Evolutionary conservation across 2,329 filamentous ascomycete species (phyloP).

Genomic region (Colletotrichum liriopes): DNA sequence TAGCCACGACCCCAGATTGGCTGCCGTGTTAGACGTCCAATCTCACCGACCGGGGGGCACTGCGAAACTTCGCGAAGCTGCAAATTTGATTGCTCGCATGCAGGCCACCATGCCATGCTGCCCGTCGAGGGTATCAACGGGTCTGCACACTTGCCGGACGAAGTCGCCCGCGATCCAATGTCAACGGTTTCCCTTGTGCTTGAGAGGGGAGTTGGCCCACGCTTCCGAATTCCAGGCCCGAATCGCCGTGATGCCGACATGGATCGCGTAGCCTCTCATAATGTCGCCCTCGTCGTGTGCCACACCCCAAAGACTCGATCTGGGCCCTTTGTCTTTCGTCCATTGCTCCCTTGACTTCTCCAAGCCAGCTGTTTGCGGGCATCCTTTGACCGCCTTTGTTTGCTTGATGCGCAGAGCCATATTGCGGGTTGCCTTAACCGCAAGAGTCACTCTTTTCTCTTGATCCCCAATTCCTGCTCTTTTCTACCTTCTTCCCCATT

Average conservation of each 20-base stretch:
- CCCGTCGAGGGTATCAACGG: background rate
- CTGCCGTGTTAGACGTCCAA: background rate
- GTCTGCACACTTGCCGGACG: background rate
- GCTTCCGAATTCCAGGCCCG: conserved; percentile 7
- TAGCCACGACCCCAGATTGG: background rate
- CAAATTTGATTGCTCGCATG: conserved; percentile 1
- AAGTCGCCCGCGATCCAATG: background rate
- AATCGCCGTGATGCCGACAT: conserved; percentile 6
- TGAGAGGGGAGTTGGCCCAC: background rate
- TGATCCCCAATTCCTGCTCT: background rate
- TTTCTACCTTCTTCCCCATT: background rate
- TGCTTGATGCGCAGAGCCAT: background rate
- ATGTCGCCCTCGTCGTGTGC: conserved; percentile 5
- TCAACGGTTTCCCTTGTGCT: background rate
- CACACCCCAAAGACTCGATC: background rate
- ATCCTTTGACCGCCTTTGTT: background rate
- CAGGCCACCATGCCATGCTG: background rate
- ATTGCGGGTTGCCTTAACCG: background rate
- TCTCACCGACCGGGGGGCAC: background rate
- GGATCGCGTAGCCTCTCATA: background rate
- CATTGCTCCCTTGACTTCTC: background rate
- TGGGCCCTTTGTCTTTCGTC: background rate
- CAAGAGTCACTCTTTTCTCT: background rate
- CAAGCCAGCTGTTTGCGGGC: background rate
- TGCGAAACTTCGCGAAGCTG: background rate